phyloP scores from a whole-genome alignment of 1,284 basidiomycete species.

The Fomitiporia mediterranea region DNA sequence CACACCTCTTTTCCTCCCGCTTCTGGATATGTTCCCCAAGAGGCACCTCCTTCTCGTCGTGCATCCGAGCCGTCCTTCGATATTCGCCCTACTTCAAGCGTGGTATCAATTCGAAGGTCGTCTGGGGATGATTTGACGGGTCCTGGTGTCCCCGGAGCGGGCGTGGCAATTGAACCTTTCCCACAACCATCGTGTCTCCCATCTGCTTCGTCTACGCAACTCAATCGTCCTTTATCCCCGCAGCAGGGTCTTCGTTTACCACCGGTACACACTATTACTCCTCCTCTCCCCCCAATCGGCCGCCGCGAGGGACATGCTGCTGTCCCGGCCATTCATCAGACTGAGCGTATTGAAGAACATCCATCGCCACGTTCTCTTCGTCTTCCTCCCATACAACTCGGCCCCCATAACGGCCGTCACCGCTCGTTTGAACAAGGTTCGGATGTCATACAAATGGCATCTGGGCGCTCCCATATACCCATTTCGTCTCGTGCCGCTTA shows the following conservation, averaged over 20 bases:
- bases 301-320: neutral
- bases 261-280: neutral
- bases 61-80: conserved; percentile 1
- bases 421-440: neutral
- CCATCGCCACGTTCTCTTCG: neutral
- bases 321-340: neutral
- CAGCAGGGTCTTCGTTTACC: conserved; percentile 1
- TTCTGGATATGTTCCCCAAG: neutral
- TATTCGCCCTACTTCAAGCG: neutral
- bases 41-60: neutral
- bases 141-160: conserved; percentile 16
- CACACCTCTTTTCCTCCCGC: neutral
- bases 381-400: conserved; percentile 16
- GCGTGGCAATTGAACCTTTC: conserved; percentile 1
- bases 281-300: neutral
- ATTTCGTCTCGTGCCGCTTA: neutral
- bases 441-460: neutral
- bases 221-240: conserved; percentile 8
- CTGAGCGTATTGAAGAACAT: neutral
- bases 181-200: neutral
- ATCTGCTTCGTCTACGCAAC: neutral
- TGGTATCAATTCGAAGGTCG: neutral
- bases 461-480: neutral
- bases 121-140: conserved; percentile 8
- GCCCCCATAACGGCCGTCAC: neutral